Percentiles rank a stretch among this genome's conserved stretches.
phyloP scores from a whole-genome alignment of 1,284 basidiomycete genomes.

The Cutaneotrichosporon sp. region DNA sequence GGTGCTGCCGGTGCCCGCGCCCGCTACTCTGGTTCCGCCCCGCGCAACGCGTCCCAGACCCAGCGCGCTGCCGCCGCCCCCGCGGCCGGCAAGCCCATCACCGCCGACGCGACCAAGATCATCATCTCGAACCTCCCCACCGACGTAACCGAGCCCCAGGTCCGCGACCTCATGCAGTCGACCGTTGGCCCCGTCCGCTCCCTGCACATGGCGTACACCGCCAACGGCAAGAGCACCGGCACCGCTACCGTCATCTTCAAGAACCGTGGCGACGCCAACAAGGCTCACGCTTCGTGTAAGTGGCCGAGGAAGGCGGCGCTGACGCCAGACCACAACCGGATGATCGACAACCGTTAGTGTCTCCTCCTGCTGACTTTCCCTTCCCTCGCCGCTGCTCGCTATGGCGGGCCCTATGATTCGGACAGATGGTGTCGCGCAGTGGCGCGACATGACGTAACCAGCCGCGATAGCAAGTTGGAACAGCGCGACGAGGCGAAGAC shows the following conservation, averaged over 20 bases:
- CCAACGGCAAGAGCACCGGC: slow-evolving; percentile 83
- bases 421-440: neutral
- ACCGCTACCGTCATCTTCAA: slow-evolving; percentile 84
- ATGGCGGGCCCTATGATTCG: neutral
- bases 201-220: slow-evolving; percentile 83
- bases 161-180: slow-evolving; percentile 89
- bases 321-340: slow-evolving; percentile 78
- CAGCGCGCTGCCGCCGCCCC: slow-evolving; percentile 30
- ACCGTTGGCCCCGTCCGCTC: slow-evolving; percentile 87
- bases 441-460: slow-evolving; percentile 5
- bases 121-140: slow-evolving; percentile 92
- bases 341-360: slow-evolving; percentile 99
- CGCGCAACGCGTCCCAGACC: slow-evolving; percentile 25
- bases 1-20: slow-evolving; percentile 57
- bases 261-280: slow-evolving; percentile 83
- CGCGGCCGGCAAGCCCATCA: slow-evolving; percentile 53
- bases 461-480: slow-evolving; percentile 3
- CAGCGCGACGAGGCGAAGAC: neutral
- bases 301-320: slow-evolving; percentile 4
- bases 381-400: slow-evolving; percentile 22
- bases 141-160: slow-evolving; percentile 93
- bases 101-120: slow-evolving; percentile 74
- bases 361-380: slow-evolving; percentile 17
- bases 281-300: slow-evolving; percentile 79
- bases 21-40: slow-evolving; percentile 46